phyloP scores from a whole-genome alignment of 2,329 filamentous ascomycete species.

The Fonsecaea pedrosoi region DNA sequence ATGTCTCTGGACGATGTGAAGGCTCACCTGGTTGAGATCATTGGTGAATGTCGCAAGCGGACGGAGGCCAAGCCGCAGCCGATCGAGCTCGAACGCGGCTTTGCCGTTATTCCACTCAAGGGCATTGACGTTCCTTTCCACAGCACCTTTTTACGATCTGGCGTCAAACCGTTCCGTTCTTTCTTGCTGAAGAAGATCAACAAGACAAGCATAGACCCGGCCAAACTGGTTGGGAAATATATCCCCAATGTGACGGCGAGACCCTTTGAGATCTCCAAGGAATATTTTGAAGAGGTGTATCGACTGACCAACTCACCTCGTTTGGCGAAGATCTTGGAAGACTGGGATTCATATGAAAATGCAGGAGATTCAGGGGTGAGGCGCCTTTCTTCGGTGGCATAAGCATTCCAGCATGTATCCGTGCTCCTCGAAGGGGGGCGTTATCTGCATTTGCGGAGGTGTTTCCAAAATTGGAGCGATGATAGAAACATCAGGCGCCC shows the following conservation, averaged over 20 bases:
- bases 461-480: conserved; percentile 13
- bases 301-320: conserved; percentile 79
- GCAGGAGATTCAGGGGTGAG: conserved; percentile 37
- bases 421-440: background rate
- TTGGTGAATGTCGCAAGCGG: conserved; percentile 82
- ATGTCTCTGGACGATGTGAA: conserved; percentile 90
- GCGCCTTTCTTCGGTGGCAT: conserved; percentile 37
- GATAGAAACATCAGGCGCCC: conserved; percentile 15
- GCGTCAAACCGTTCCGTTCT: conserved; percentile 97
- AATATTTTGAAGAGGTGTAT: conserved; percentile 99
- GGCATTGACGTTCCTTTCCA: conserved; percentile 98
- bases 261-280: conserved; percentile 94
- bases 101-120: conserved; percentile 93
- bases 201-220: conserved; percentile 97
- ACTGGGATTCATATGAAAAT: conserved; percentile 76
- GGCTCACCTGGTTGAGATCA: conserved; percentile 86
- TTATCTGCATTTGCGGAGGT: conserved; percentile 7
- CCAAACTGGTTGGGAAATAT: conserved; percentile 97
- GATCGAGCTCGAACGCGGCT: conserved; percentile 88
- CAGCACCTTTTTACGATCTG: conserved; percentile 95
- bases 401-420: conserved; percentile 1
- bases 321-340: conserved; percentile 69
- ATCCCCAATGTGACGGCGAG: conserved; percentile 97
- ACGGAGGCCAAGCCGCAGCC: conserved; percentile 89
- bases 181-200: conserved; percentile 99